Evolutionary conservation across 2,329 filamentous ascomycete species (phyloP), one percentile per base, ranked within the genome.

Genomic region (Cercospora beticola): DNA sequence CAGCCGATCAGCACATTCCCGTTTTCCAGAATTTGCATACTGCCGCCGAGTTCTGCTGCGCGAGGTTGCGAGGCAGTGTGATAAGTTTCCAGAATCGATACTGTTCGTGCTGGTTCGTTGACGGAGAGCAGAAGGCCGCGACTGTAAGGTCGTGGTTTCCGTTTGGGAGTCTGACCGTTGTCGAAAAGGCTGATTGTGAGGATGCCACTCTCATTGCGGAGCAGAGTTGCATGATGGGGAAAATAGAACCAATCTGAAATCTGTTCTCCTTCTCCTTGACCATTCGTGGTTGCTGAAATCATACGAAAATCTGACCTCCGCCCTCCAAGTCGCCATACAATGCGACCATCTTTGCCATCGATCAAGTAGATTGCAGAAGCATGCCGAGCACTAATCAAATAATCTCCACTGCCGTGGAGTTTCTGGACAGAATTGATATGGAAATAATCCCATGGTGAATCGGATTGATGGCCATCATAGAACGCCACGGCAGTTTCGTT

Each of bases 1-100:
- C 85, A 88, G 67, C 84, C 83, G 23, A 88, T 81, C 14, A 88
- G 74, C 5, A 83, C 82, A 65, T 86, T 84, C 23, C 82, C 82
- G 52, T 82, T 82, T 4, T 46, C 58, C 2, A 67, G 31, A 12
- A 67, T 40, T 31, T 67, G 49, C 21, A 52, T 67, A 23, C 56
- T 59, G 26, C 56, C 56, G 9, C 28, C 56, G 5, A 59, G 28
- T 9, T 59, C 56, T 36, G 56, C 28, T 21, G 56, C 56, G 5
- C 28, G 56, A 2, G 56, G 56, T 7, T 21, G 16, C 8, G 56
- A 33, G 5, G 56, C 56, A 23, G n/a, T 36, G 18, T 36, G n/a
- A 16, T 36, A 59, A 8, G 28, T 21, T 21, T 14, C 16, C 30
- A 59, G 16, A 30, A 59, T 59, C 16, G 56, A 33, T 8, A 36